Percentiles rank a stretch among this genome's conserved stretches.
phyloP scores from a whole-genome alignment of 306 rosid species.

The Vachellia collinsii region DNA sequence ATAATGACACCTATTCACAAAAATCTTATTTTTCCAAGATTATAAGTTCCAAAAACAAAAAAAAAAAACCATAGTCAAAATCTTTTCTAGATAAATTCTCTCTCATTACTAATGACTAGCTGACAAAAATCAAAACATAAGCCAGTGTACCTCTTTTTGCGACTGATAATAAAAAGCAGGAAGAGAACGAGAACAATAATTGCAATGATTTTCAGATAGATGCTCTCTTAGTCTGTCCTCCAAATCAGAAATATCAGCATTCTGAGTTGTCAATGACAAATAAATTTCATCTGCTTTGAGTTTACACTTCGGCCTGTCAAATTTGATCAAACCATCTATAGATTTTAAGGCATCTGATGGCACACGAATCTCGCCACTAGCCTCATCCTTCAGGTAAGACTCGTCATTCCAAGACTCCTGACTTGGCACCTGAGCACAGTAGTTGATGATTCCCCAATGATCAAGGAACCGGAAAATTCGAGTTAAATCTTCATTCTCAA shows the following conservation, averaged over 20 bases:
- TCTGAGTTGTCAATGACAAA: slow-evolving; percentile 48
- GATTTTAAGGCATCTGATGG: slow-evolving; percentile 86
- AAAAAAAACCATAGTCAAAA: neutral
- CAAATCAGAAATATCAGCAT: slow-evolving; percentile 62
- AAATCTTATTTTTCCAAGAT: neutral
- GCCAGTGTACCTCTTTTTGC: slow-evolving; percentile 79
- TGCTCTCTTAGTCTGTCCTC: slow-evolving; percentile 86
- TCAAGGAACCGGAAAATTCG: slow-evolving; percentile 90
- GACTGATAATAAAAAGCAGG: slow-evolving; percentile 83
- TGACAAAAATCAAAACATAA: slow-evolving; percentile 29
- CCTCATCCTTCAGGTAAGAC: slow-evolving; percentile 76
- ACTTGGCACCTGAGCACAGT: slow-evolving; percentile 65
- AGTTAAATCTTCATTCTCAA: slow-evolving; percentile 72
- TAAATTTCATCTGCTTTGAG: slow-evolving; percentile 75
- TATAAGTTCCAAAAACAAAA: neutral
- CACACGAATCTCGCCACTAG: slow-evolving; percentile 81
- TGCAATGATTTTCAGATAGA: slow-evolving; percentile 89
- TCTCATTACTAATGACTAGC: slow-evolving; percentile 16
- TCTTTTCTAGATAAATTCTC: neutral
- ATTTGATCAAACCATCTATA: slow-evolving; percentile 87
- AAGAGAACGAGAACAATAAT: slow-evolving; percentile 78
- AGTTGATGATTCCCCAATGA: slow-evolving; percentile 97
- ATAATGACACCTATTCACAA: slow-evolving; percentile 9
- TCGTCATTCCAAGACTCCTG: slow-evolving; percentile 54
- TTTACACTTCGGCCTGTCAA: slow-evolving; percentile 90